A percentile compares a stretch with the other conserved stretches of the same genome.
These are phyloP conservation scores for Lactifluus rugatus DNA, from an alignment of 768 basidiomycete species.

Conservation along the genomic window DNA sequence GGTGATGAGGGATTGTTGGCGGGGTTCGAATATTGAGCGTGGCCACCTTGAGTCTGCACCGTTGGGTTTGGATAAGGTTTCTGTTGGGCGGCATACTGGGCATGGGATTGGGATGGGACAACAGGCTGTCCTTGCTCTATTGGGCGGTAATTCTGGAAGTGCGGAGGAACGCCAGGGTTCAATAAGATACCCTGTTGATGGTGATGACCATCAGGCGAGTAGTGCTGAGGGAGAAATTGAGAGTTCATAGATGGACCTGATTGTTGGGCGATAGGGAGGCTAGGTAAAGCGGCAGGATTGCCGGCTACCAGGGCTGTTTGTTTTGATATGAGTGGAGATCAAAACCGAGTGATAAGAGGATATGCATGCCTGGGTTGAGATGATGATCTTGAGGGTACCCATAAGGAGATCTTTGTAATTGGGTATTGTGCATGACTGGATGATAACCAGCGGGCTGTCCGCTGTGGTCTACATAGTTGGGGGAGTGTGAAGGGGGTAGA, in stretches of 20 bases:
- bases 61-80: conserved; percentile 14
- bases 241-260: conserved; percentile 7
- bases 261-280: conserved; percentile 12
- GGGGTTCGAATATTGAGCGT: conserved; percentile 18
- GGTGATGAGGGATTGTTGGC: conserved; percentile 14
- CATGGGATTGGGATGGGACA: conserved; percentile 15
- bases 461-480: conserved; percentile 1
- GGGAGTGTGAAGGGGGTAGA: neutral
- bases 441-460: conserved; percentile 5
- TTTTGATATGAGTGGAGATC: neutral
- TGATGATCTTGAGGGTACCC: conserved; percentile 7
- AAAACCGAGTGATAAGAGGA: neutral
- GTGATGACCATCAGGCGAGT: conserved; percentile 1
- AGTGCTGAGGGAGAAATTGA: conserved; percentile 10
- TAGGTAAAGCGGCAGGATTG: neutral
- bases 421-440: neutral
- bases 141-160: conserved; percentile 16
- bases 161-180: conserved; percentile 15
- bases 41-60: conserved; percentile 4
- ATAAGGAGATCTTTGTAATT: conserved; percentile 7
- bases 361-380: neutral
- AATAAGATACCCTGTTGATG: conserved; percentile 5
- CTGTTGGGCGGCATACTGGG: neutral
- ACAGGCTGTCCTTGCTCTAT: conserved; percentile 17
- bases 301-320: neutral